Conservation (phyloP, 2,329 filamentous ascomycete species). For the Chaetomium sp. region DNA sequence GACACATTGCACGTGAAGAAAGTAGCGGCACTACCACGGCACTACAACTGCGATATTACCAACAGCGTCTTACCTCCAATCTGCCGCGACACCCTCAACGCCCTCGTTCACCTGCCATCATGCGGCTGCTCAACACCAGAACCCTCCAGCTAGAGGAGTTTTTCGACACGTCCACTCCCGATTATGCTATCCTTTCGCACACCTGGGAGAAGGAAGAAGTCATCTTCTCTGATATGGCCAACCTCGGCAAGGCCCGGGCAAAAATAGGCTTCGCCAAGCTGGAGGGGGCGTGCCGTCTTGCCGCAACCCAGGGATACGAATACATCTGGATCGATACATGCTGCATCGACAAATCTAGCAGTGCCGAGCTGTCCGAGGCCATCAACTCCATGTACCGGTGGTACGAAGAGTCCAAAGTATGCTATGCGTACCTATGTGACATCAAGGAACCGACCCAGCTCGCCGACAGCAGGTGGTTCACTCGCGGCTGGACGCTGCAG, state of each 20-base stretch:
- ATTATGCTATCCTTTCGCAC: slow-evolving; percentile 20
- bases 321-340: slow-evolving; percentile 22
- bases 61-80: too few relatives aligned
- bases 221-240: slow-evolving; percentile 9
- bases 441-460: neutral
- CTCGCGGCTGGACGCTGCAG: slow-evolving; percentile 19
- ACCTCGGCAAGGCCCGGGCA: slow-evolving; percentile 4
- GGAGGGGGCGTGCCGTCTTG: neutral
- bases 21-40: too few relatives aligned
- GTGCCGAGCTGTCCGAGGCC: slow-evolving; percentile 19
- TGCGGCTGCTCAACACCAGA: slow-evolving; percentile 15
- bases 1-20: too few relatives aligned
- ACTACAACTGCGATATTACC: too few relatives aligned
- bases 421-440: slow-evolving; percentile 20
- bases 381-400: slow-evolving; percentile 22
- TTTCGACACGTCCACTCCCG: neutral
- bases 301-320: neutral
- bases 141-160: slow-evolving; percentile 17
- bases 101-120: neutral
- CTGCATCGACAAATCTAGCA: slow-evolving; percentile 23
- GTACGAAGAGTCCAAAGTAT: neutral
- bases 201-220: slow-evolving; percentile 19
- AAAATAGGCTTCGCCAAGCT: slow-evolving; percentile 9
- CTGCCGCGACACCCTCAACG: too few relatives aligned
- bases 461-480: slow-evolving; percentile 10